These are phyloP conservation scores for Dipteronia dyeriana DNA, from an alignment of 345 rosid genomes.

Conservation along the genomic window DNA sequence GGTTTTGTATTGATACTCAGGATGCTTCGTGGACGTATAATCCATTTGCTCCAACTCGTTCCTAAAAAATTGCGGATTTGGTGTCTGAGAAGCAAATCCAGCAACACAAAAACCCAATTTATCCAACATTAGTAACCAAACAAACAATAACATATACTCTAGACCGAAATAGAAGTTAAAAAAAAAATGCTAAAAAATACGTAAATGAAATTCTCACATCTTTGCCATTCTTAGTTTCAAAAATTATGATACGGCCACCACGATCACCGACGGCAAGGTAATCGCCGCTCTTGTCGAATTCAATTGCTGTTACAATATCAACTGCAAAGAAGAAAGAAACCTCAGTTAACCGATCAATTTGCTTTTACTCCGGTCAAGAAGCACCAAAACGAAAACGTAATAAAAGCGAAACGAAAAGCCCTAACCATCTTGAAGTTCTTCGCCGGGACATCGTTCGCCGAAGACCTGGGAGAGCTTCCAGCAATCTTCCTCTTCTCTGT, in stretches of 20 bases:
- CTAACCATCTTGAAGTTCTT: slow-evolving; percentile 58
- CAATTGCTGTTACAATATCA: slow-evolving; percentile 55
- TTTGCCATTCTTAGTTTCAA: slow-evolving; percentile 41
- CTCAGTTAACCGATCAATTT: background rate
- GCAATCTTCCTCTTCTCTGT: slow-evolving; percentile 24
- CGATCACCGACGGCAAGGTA: slow-evolving; percentile 64
- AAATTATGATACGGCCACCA: slow-evolving; percentile 64
- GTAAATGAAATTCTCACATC: slow-evolving; percentile 27
- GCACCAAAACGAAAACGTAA: background rate
- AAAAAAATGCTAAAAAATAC: background rate
- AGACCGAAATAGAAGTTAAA: background rate
- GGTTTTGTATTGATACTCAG: slow-evolving; percentile 54
- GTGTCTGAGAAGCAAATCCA: slow-evolving; percentile 33
- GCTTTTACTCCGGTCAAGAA: background rate
- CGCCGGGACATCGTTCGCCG: slow-evolving; percentile 48
- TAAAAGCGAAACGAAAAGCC: background rate
- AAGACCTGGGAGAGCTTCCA: slow-evolving; percentile 70
- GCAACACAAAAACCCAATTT: slow-evolving; percentile 25
- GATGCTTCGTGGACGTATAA: slow-evolving; percentile 30
- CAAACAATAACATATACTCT: slow-evolving; percentile 14
- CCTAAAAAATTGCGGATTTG: slow-evolving; percentile 29
- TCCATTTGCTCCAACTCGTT: slow-evolving; percentile 55
- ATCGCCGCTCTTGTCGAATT: slow-evolving; percentile 57
- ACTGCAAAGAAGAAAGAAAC: slow-evolving; percentile 21
- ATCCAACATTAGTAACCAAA: slow-evolving; percentile 7